These are phyloP conservation scores for Akanthomyces uredinophilus DNA, from an alignment of 2,329 filamentous ascomycete species.

Conservation along the genomic window DNA sequence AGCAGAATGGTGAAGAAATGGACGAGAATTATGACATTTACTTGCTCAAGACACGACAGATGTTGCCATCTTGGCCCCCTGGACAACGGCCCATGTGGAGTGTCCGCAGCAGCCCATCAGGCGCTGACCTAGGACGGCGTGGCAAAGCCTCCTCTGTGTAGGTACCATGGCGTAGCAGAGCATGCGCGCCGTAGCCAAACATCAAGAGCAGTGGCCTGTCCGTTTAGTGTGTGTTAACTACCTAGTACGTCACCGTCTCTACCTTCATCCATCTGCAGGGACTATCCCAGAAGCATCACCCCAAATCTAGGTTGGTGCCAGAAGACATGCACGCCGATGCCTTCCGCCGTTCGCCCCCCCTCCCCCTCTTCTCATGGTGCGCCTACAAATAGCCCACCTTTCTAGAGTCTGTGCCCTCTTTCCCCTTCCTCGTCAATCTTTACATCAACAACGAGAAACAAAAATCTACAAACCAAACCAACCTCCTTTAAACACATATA, in stretches of 20 bases:
- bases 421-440: not conserved
- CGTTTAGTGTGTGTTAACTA: too few species aligned
- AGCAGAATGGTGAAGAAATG: too few species aligned
- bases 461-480: slow-evolving; percentile 3
- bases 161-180: too few species aligned
- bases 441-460: not conserved
- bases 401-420: not conserved
- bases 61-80: too few species aligned
- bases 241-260: too few species aligned
- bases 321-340: not conserved
- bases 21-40: too few species aligned
- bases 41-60: too few species aligned
- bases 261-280: not conserved
- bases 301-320: not conserved
- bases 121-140: not conserved
- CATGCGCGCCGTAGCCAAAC: too few species aligned
- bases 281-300: not conserved
- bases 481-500: slow-evolving; percentile 6
- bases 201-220: too few species aligned
- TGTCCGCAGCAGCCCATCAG: not conserved
- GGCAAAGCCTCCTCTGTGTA: not conserved
- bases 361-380: not conserved
- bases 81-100: not conserved
- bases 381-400: slow-evolving; percentile 4
- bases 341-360: not conserved